Evolutionary conservation across 257 asterid genomes (phyloP).

Genomic region (Forsythia viridissima): DNA sequence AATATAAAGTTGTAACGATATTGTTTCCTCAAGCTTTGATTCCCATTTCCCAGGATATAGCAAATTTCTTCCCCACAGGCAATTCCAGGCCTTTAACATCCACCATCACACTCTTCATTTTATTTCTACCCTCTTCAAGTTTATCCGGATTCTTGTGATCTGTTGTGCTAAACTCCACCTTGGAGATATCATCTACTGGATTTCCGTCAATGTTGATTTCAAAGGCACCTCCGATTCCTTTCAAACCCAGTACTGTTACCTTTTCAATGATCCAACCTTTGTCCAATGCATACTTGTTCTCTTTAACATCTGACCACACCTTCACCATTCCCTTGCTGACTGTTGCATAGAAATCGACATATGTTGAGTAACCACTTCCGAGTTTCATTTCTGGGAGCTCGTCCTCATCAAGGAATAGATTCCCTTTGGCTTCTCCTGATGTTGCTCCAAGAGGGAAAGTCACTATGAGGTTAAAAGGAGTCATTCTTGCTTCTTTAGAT

Average conservation of each 20-base stretch:
- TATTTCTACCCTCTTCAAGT: conserved; percentile 36
- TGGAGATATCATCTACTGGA: conserved; percentile 33
- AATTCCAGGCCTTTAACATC: conserved; percentile 73
- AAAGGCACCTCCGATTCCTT: conserved; percentile 37
- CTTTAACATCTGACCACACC: conserved; percentile 80
- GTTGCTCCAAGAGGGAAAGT: conserved; percentile 67
- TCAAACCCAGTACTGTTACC: conserved; percentile 68
- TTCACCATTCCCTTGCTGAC: conserved; percentile 47
- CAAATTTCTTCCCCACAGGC: conserved; percentile 73
- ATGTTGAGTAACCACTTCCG: conserved; percentile 60
- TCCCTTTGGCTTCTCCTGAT: conserved; percentile 60
- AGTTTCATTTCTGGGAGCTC: conserved; percentile 85
- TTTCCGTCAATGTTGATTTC: conserved; percentile 57
- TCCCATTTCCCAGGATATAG: conserved; percentile 84
- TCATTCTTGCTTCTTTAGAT: conserved; percentile 72
- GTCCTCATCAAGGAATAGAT: conserved; percentile 76
- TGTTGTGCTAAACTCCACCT: conserved; percentile 38
- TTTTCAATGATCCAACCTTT: conserved; percentile 80
- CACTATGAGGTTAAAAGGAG: conserved; percentile 75
- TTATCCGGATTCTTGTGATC: conserved; percentile 34
- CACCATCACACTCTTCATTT: conserved; percentile 66
- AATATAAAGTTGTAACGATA: neutral
- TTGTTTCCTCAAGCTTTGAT: conserved; percentile 27
- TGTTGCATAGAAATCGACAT: conserved; percentile 67
- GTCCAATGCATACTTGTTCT: conserved; percentile 61